Evolutionary conservation across 2,329 filamentous ascomycete genomes (phyloP).

Genomic region (Dothistroma septosporum): DNA sequence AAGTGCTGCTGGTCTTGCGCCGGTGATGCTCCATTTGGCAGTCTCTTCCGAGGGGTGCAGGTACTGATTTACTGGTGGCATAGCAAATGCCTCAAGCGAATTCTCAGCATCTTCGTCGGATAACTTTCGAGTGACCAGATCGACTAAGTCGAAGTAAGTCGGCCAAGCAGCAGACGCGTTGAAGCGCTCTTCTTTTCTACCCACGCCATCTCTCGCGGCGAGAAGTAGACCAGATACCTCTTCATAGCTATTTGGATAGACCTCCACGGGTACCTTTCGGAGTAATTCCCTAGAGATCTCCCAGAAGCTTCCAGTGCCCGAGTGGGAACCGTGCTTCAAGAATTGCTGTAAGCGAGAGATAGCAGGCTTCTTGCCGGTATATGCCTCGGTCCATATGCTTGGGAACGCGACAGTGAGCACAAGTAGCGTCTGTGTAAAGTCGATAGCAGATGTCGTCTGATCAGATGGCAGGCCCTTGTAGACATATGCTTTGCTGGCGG

Average conservation of each 20-base stretch:
- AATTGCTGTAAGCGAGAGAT: conserved; percentile 64
- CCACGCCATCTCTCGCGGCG: conserved; percentile 67
- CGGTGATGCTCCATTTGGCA: conserved; percentile 50
- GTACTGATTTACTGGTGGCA: conserved; percentile 54
- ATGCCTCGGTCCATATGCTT: conserved; percentile 67
- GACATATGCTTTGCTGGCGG: conserved; percentile 66
- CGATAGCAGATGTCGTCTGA: conserved; percentile 69
- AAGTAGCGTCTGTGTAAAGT: conserved; percentile 64
- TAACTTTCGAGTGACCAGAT: conserved; percentile 30
- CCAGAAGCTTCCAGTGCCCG: conserved; percentile 72
- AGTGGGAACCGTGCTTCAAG: conserved; percentile 78
- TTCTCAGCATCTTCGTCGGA: conserved; percentile 44
- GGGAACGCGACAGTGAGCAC: conserved; percentile 62
- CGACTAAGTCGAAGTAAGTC: conserved; percentile 64
- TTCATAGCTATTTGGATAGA: conserved; percentile 53
- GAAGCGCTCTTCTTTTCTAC: conserved; percentile 67
- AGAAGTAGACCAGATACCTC: conserved; percentile 59
- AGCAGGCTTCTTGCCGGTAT: conserved; percentile 54
- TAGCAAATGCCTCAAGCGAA: conserved; percentile 46
- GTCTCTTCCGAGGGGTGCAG: conserved; percentile 46
- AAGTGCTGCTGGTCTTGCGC: conserved; percentile 43
- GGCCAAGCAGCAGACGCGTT: conserved; percentile 69
- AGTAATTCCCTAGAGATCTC: conserved; percentile 61
- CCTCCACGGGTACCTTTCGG: conserved; percentile 49
- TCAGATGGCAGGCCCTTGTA: conserved; percentile 67